phyloP scores from a whole-genome alignment of 2,329 filamentous ascomycete species.

The Ceratocystis harringtonii region DNA sequence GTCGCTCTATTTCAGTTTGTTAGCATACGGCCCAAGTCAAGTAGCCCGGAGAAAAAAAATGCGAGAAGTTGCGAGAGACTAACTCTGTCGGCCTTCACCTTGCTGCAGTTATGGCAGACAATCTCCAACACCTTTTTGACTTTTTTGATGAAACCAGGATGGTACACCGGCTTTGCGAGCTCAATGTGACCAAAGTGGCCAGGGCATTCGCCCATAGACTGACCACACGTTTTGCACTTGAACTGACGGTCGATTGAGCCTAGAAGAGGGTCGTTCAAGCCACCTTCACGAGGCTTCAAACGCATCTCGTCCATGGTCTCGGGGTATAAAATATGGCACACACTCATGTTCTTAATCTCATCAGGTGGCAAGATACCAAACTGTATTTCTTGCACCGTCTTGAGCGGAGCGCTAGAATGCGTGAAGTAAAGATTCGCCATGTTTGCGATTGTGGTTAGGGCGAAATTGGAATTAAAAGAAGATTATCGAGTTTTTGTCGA shows the following conservation, averaged over 20 bases:
- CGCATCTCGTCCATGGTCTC: constrained; percentile 98
- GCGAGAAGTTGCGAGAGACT: constrained; percentile 40
- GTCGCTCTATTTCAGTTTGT: constrained; percentile 52
- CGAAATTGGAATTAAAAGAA: constrained; percentile 13
- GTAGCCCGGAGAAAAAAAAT: neutral
- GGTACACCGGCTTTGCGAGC: constrained; percentile 88
- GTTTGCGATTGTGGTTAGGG: constrained; percentile 29
- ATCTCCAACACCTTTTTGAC: constrained; percentile 99
- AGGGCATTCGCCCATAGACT: constrained; percentile 89
- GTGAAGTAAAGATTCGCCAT: constrained; percentile 90
- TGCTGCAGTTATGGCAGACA: constrained; percentile 97
- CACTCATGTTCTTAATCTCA: constrained; percentile 98
- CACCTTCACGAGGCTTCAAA: constrained; percentile 75
- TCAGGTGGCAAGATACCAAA: constrained; percentile 95
- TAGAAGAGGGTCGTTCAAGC: constrained; percentile 87
- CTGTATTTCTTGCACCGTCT: constrained; percentile 97
- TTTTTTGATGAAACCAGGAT: constrained; percentile 92
- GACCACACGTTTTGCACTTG: constrained; percentile 90
- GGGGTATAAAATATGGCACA: constrained; percentile 90
- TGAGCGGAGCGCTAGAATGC: constrained; percentile 87
- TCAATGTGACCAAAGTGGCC: constrained; percentile 99
- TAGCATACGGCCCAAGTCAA: constrained; percentile 32
- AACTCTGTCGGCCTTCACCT: constrained; percentile 95
- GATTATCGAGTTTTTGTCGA: neutral
- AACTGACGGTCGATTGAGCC: constrained; percentile 93